Percentiles rank a stretch among this genome's conserved stretches.
These are phyloP conservation scores for Aspergillus sp. DNA, from an alignment of 2,329 filamentous ascomycete genomes.

Conservation along the genomic window DNA sequence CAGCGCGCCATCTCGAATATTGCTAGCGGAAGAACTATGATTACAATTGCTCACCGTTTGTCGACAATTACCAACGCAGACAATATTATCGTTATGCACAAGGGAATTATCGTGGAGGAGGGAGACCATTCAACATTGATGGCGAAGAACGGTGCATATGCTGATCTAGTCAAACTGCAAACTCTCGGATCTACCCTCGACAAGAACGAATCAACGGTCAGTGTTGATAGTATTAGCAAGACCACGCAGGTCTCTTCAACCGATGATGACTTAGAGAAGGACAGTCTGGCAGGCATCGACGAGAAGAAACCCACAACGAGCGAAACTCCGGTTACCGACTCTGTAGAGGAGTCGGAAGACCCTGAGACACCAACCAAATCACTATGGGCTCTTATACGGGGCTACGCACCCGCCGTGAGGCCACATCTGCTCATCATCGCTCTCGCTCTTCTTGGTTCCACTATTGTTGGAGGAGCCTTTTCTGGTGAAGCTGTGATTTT, in stretches of 20 bases:
- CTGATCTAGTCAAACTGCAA: constrained; percentile 51
- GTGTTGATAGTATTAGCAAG: constrained; percentile 26
- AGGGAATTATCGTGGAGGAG: constrained; percentile 34
- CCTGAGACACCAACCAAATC: constrained; percentile 26
- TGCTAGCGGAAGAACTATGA: constrained; percentile 30
- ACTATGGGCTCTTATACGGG: constrained; percentile 27
- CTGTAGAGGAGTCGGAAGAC: constrained; percentile 28
- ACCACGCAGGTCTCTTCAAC: constrained; percentile 27
- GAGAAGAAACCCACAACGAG: constrained; percentile 15
- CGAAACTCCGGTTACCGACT: constrained; percentile 17
- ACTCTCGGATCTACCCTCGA: constrained; percentile 21
- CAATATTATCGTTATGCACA: constrained; percentile 38
- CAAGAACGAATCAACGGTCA: not conserved
- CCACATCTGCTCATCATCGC: constrained; percentile 40
- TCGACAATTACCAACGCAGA: constrained; percentile 38
- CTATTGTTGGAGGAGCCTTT: constrained; percentile 25
- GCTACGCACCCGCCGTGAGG: constrained; percentile 27
- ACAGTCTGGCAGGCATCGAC: constrained; percentile 11
- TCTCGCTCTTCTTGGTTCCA: constrained; percentile 40
- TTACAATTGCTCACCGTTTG: constrained; percentile 40
- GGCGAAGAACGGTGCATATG: constrained; percentile 43
- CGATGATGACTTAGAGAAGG: constrained; percentile 24
- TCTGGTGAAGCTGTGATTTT: constrained; percentile 52
- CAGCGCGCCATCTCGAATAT: constrained; percentile 32
- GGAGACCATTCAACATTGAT: constrained; percentile 35